phyloP scores from a whole-genome alignment of 352 stramenopile genomes.

The Phytophthora cactorum region DNA sequence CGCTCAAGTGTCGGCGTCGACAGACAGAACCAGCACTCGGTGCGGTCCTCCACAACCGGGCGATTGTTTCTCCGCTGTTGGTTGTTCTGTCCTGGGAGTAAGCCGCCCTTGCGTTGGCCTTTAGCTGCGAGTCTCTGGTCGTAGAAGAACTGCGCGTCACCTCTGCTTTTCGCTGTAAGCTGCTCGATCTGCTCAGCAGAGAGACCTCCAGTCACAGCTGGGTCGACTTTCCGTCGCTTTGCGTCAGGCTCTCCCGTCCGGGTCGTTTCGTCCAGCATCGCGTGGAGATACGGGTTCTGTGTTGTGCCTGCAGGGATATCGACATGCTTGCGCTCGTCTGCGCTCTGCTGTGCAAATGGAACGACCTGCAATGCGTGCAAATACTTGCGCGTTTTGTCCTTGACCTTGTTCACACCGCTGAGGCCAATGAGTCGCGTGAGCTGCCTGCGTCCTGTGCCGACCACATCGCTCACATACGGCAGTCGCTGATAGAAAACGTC shows the following conservation, averaged over 20 bases:
- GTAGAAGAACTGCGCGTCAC: constrained; percentile 75
- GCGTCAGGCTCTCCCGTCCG: constrained; percentile 29
- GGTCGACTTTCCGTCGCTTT: constrained; percentile 54
- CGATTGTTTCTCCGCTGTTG: constrained; percentile 34
- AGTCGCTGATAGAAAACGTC: constrained; percentile 82
- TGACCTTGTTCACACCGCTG: constrained; percentile 57
- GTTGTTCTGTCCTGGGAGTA: constrained; percentile 37
- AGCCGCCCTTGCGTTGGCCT: constrained; percentile 52
- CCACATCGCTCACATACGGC: constrained; percentile 74
- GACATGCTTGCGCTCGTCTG: constrained; percentile 38
- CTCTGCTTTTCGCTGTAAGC: constrained; percentile 54
- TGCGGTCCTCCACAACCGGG: constrained; percentile 54
- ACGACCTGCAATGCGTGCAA: constrained; percentile 78
- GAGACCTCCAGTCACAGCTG: constrained; percentile 34
- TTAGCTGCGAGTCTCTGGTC: constrained; percentile 66
- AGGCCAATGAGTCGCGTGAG: constrained; percentile 79
- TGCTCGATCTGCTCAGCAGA: constrained; percentile 73
- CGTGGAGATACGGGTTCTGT: constrained; percentile 69
- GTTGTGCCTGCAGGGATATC: constrained; percentile 78
- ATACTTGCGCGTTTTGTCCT: constrained; percentile 84
- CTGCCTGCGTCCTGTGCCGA: constrained; percentile 52
- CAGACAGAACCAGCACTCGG: constrained; percentile 88
- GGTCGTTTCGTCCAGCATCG: constrained; percentile 32
- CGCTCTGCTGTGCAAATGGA: constrained; percentile 36
- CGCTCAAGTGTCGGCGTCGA: constrained; percentile 78